phyloP scores from a whole-genome alignment of 208 protist species.

The Crithidia expoeki region DNA sequence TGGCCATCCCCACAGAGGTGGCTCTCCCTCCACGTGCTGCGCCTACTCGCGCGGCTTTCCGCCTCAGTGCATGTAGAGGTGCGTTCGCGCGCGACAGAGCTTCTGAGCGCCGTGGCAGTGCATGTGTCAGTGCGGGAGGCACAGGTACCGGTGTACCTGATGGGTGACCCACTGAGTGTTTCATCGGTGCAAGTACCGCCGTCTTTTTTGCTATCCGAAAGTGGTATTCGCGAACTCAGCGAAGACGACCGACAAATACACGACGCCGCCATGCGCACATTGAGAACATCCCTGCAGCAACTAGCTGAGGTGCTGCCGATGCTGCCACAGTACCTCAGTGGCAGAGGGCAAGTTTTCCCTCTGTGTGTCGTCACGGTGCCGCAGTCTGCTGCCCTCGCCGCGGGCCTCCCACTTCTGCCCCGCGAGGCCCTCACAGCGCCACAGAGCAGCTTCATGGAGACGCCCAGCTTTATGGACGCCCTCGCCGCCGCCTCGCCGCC shows the following conservation, averaged over 20 bases:
- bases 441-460: constrained; percentile 2
- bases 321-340: constrained; percentile 14
- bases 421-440: neutral
- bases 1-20: constrained; percentile 22
- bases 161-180: neutral
- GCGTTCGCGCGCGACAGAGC: constrained; percentile 18
- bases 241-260: constrained; percentile 5
- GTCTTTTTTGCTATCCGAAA: constrained; percentile 6
- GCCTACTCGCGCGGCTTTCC: constrained; percentile 14
- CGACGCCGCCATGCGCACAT: constrained; percentile 2
- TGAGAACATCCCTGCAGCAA: constrained; percentile 8
- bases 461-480: constrained; percentile 9
- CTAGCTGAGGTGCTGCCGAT: constrained; percentile 11
- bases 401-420: neutral
- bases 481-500: neutral
- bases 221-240: neutral
- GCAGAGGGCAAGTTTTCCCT: constrained; percentile 18
- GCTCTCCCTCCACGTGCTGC: constrained; percentile 14
- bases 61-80: constrained; percentile 14
- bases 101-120: constrained; percentile 20
- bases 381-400: constrained; percentile 4
- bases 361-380: constrained; percentile 14
- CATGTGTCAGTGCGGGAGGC: constrained; percentile 11
- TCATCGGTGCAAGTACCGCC: neutral
- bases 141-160: constrained; percentile 2